phyloP scores from a whole-genome alignment of 176 grass and related monocot species.

The Cenchrus purpureus region DNA sequence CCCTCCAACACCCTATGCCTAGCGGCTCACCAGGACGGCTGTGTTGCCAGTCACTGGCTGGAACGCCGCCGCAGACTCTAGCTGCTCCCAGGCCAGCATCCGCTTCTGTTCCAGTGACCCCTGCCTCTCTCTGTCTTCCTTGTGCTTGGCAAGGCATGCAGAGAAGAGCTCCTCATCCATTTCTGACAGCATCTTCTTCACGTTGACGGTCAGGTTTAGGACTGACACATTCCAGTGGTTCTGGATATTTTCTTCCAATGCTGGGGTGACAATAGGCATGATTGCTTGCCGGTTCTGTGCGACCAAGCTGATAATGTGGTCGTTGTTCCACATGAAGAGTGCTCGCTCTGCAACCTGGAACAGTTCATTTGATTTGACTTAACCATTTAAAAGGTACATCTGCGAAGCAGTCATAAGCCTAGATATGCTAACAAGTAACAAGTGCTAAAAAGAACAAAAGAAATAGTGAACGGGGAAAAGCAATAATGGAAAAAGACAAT shows the following conservation, averaged over 20 bases:
- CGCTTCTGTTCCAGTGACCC: slow-evolving; percentile 43
- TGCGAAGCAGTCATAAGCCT: neutral
- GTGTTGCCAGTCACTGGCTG: slow-evolving; percentile 72
- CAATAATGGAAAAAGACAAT: neutral
- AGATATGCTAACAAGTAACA: neutral
- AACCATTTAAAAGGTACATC: neutral
- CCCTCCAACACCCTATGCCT: neutral
- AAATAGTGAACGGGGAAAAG: neutral
- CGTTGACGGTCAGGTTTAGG: slow-evolving; percentile 63
- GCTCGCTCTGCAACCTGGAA: slow-evolving; percentile 72
- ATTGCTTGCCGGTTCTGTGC: slow-evolving; percentile 60
- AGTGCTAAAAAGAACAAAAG: neutral
- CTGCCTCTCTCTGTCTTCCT: slow-evolving; percentile 56
- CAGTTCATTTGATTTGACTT: neutral
- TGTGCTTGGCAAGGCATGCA: slow-evolving; percentile 48
- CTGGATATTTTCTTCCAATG: slow-evolving; percentile 55
- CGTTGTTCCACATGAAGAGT: slow-evolving; percentile 72
- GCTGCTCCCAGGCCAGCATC: slow-evolving; percentile 59
- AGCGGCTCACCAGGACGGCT: slow-evolving; percentile 67
- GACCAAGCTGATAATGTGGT: slow-evolving; percentile 62
- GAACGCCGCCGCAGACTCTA: slow-evolving; percentile 55
- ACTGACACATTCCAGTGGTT: slow-evolving; percentile 72
- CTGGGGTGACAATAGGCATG: slow-evolving; percentile 53
- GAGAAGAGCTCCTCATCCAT: slow-evolving; percentile 66
- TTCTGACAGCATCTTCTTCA: slow-evolving; percentile 72